A percentile compares a stretch with the other conserved stretches of the same genome.
These are phyloP conservation scores for Colletotrichum brevisporum DNA, from an alignment of 2,329 filamentous ascomycete genomes.

Conservation along the genomic window DNA sequence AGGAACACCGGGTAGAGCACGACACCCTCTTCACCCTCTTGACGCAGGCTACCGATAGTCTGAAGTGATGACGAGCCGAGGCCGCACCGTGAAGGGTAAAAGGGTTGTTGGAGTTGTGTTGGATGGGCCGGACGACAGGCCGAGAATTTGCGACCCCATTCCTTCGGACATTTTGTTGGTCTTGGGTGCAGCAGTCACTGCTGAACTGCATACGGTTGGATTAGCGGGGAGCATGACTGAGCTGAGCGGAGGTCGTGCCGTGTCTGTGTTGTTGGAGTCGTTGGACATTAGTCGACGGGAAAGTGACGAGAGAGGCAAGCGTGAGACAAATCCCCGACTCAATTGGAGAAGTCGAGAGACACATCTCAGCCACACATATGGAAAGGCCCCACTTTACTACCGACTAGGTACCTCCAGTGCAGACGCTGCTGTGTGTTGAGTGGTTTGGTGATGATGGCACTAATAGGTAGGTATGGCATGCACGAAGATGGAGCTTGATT, in stretches of 20 bases:
- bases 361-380: constrained; percentile 13
- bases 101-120: not conserved
- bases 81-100: not conserved
- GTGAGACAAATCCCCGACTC: constrained; percentile 23
- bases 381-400: constrained; percentile 5
- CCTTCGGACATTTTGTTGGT: constrained; percentile 33
- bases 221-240: constrained; percentile 3
- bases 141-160: constrained; percentile 8
- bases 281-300: not conserved
- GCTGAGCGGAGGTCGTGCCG: not conserved
- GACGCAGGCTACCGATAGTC: constrained; percentile 7
- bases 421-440: not conserved
- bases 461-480: not conserved
- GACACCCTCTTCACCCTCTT: constrained; percentile 15
- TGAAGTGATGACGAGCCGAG: constrained; percentile 24
- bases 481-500: not conserved
- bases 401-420: too few species aligned
- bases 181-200: constrained; percentile 16
- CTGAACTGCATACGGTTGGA: not conserved
- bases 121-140: constrained; percentile 19
- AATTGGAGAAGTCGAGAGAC: constrained; percentile 26
- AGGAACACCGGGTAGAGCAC: constrained; percentile 31
- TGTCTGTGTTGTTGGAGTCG: constrained; percentile 1
- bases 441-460: not conserved
- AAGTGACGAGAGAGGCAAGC: constrained; percentile 14